These are phyloP conservation scores for Lophiostoma macrostomum DNA, from an alignment of 495 filamentous ascomycete species.

Conservation along the genomic window DNA sequence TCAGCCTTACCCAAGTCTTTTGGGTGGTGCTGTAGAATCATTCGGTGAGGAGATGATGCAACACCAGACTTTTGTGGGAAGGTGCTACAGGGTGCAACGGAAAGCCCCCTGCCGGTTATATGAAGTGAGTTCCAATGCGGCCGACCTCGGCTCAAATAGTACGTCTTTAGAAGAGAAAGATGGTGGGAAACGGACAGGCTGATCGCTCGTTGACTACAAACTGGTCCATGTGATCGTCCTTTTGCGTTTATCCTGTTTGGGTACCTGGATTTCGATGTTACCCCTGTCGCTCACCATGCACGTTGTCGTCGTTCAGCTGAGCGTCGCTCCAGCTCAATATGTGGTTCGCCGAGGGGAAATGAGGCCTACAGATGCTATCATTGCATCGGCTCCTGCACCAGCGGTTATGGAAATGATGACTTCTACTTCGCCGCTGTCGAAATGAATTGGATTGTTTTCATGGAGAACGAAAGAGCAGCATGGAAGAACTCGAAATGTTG, in stretches of 20 bases:
- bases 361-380: too few species aligned
- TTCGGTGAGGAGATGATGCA: constrained; percentile 4
- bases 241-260: background rate
- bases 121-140: background rate
- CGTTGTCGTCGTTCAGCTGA: background rate
- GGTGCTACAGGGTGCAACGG: background rate
- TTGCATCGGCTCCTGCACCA: too few species aligned
- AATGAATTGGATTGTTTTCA: too few species aligned
- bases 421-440: too few species aligned
- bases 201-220: background rate
- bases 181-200: background rate
- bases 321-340: background rate
- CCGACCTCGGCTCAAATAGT: background rate
- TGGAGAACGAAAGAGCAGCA: too few species aligned
- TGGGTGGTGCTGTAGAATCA: background rate
- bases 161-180: too few species aligned
- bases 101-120: background rate
- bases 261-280: constrained; percentile 5
- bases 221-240: background rate
- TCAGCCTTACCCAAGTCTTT: too few species aligned
- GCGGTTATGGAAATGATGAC: too few species aligned
- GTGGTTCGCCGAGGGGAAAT: background rate
- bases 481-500: too few species aligned
- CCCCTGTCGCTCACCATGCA: constrained; percentile 5
- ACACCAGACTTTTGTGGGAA: constrained; percentile 4